phyloP scores from a whole-genome alignment of 352 stramenopile genomes.

The Pythium biforme region DNA sequence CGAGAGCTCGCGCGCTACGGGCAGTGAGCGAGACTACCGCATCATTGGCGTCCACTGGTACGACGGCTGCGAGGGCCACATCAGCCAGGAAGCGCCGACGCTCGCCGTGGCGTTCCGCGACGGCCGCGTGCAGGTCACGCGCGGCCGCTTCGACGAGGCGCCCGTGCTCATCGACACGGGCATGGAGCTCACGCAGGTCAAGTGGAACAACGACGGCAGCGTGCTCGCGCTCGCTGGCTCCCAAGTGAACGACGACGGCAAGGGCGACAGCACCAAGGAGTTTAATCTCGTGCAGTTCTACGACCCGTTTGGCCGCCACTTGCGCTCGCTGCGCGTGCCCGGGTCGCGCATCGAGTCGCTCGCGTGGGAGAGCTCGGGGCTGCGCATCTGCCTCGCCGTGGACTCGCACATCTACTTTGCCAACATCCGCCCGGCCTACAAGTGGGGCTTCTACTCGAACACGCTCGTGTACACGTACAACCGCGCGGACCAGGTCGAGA shows the following conservation, averaged over 20 bases:
- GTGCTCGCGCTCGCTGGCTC: constrained; percentile 86
- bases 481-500: constrained; percentile 84
- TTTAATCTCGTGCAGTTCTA: constrained; percentile 93
- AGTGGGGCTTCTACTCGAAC: constrained; percentile 88
- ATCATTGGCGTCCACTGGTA: constrained; percentile 86
- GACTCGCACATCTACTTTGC: constrained; percentile 96
- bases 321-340: constrained; percentile 89
- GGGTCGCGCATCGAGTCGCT: constrained; percentile 85
- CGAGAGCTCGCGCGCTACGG: constrained; percentile 34
- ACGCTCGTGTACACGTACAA: constrained; percentile 93
- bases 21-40: constrained; percentile 60
- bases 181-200: constrained; percentile 78
- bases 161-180: constrained; percentile 91
- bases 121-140: constrained; percentile 90
- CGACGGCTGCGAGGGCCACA: constrained; percentile 86
- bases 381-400: constrained; percentile 92
- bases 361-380: constrained; percentile 89
- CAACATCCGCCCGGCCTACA: constrained; percentile 92
- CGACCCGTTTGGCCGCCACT: constrained; percentile 78
- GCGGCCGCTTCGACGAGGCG: constrained; percentile 81
- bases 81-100: constrained; percentile 85
- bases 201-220: constrained; percentile 92
- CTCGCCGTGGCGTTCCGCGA: constrained; percentile 91
- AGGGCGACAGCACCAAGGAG: constrained; percentile 49
- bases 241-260: constrained; percentile 26